These are phyloP conservation scores for Aspergillus versicolor DNA, from an alignment of 2,329 filamentous ascomycete species.

Conservation along the genomic window DNA sequence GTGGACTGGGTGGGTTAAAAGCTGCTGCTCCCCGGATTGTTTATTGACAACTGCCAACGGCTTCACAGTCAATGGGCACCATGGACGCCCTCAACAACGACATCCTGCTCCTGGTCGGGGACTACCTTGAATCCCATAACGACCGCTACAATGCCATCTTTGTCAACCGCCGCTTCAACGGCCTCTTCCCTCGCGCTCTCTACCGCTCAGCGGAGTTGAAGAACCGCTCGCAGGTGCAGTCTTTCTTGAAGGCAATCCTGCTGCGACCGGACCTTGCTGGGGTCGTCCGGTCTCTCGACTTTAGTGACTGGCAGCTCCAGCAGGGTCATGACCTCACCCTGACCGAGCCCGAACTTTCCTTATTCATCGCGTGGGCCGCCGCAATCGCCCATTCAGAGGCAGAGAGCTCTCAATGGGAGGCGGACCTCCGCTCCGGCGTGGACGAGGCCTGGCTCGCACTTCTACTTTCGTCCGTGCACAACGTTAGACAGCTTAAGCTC, in stretches of 20 bases:
- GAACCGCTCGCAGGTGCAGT: slow-evolving; percentile 17
- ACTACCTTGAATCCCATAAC: slow-evolving; percentile 23
- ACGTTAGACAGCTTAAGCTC: slow-evolving; percentile 22
- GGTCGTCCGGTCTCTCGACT: slow-evolving; percentile 24
- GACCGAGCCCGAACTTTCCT: slow-evolving; percentile 12
- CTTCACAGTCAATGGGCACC: too few species aligned
- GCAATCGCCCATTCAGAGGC: slow-evolving; percentile 18
- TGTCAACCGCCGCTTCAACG: slow-evolving; percentile 26
- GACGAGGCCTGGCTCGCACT: slow-evolving; percentile 30
- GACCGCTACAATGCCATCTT: slow-evolving; percentile 29
- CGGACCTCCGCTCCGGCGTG: slow-evolving; percentile 20
- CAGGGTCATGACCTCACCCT: neutral
- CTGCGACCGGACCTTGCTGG: slow-evolving; percentile 23
- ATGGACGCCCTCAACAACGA: slow-evolving; percentile 26
- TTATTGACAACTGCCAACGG: too few species aligned
- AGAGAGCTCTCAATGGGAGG: slow-evolving; percentile 24
- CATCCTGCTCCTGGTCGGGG: slow-evolving; percentile 29
- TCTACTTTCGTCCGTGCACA: slow-evolving; percentile 25
- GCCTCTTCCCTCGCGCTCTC: slow-evolving; percentile 26
- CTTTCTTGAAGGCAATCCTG: slow-evolving; percentile 23
- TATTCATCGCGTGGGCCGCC: slow-evolving; percentile 2
- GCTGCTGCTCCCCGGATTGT: too few species aligned
- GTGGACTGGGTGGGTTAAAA: too few species aligned
- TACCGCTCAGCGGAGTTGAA: slow-evolving; percentile 22
- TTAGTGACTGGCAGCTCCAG: slow-evolving; percentile 20